Base-by-base conservation (phyloP, 257 asterid species). In the Haberlea rhodopensis region DNA sequence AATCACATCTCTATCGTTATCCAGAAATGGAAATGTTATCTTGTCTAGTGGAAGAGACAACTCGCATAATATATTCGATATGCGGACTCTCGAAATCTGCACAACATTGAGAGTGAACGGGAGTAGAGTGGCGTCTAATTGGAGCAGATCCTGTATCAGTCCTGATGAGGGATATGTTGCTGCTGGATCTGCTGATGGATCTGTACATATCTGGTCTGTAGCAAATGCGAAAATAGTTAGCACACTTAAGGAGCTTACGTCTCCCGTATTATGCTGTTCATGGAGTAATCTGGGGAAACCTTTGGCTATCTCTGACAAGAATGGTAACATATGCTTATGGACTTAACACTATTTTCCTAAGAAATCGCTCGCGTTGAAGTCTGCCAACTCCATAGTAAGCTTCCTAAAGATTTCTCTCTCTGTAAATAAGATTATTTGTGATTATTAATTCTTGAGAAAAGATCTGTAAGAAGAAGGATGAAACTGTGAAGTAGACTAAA, bases 1-100 rank as follows among this genome's bases (percentile, higher is more conserved):
- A 24, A 75, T 89, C 20, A 89, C 96, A 16, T 91, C 98, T 15
- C 53, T 92, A 55, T 84, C 90, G 0, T 68, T 89, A 58, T 87
- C 96, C 3, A 81, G 94, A 63, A 87, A 72, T 32, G 98, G 98
- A 25, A 89, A 85, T 16, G 43, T 81, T 51, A 79, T 91, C 43
- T 70, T 91, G 78, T 89, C 98, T 18, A 91, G 98, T 55, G 98
- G 97, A 71, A 89, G 96, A 75, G 98, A 91, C 61, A 91, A 91
- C 65, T 61, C 84, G 79, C 98, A 91, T 68, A 87, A 92, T 69
- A 68, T 92, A 21, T 89, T 92, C 20, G 97, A 92, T 53, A 81
- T 85, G 75, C 84, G 96, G 19, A 86, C 87, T 40, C 87, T 91
- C 16, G 97, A 92, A 75, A 77, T 91, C 22, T 89, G 92, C 65